These are phyloP conservation scores for Seminavis robusta DNA, from an alignment of 108 stramenopile species.

Conservation along the genomic window DNA sequence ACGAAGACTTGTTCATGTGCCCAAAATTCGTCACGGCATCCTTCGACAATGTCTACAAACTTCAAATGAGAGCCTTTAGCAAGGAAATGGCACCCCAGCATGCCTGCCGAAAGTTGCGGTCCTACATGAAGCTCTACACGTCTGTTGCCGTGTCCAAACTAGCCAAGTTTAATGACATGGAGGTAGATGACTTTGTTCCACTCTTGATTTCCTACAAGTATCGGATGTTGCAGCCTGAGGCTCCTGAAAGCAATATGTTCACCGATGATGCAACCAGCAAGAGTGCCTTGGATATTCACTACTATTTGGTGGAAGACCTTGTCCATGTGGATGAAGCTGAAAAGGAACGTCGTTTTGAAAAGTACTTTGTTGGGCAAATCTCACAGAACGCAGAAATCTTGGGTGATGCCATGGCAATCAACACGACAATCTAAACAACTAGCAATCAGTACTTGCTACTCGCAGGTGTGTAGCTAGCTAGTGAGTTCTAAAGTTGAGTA, in stretches of 20 bases:
- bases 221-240: constrained; percentile 71
- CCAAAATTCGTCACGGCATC: constrained; percentile 87
- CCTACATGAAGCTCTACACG: constrained; percentile 96
- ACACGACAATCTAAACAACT: constrained; percentile 9
- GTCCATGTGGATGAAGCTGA: constrained; percentile 86
- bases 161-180: constrained; percentile 70
- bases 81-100: constrained; percentile 76
- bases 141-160: constrained; percentile 89
- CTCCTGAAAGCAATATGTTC: constrained; percentile 3
- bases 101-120: constrained; percentile 67
- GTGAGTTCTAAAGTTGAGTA: too few species aligned
- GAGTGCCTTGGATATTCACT: constrained; percentile 82
- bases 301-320: constrained; percentile 47
- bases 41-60: constrained; percentile 66
- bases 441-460: too few species aligned
- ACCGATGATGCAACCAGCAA: constrained; percentile 28
- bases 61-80: constrained; percentile 82
- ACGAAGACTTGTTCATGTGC: constrained; percentile 51
- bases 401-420: constrained; percentile 49
- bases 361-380: constrained; percentile 80
- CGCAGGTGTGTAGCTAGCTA: too few species aligned
- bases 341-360: constrained; percentile 81
- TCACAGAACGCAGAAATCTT: constrained; percentile 67
- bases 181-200: constrained; percentile 27
- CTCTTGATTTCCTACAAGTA: constrained; percentile 65